Evolutionary conservation across 2,329 filamentous ascomycete species (phyloP).

Genomic region (Aureobasidium sp.): DNA sequence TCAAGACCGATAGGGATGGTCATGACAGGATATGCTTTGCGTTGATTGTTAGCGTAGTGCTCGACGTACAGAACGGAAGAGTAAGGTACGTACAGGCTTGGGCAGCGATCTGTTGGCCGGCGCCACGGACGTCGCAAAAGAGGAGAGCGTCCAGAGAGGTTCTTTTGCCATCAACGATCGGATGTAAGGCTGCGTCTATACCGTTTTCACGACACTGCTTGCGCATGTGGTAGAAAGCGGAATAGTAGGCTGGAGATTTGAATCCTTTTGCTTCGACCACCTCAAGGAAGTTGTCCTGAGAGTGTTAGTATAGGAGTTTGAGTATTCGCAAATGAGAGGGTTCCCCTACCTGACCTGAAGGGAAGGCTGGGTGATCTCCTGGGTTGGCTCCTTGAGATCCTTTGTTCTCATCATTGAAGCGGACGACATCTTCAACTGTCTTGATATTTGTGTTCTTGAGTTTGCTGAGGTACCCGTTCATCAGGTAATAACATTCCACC

Average conservation of each 20-base stretch:
- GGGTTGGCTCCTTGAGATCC: conserved; percentile 21
- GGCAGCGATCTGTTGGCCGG: conserved; percentile 27
- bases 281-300: conserved; percentile 19
- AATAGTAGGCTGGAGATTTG: conserved; percentile 21
- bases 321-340: background rate
- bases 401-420: conserved; percentile 19
- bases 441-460: conserved; percentile 19
- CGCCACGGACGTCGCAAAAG: conserved; percentile 24
- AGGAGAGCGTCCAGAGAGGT: conserved; percentile 23
- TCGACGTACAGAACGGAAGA: background rate
- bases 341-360: conserved; percentile 21
- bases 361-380: conserved; percentile 23
- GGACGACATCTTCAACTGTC: conserved; percentile 19
- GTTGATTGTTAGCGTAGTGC: background rate
- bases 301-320: background rate
- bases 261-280: conserved; percentile 17
- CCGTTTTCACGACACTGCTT: conserved; percentile 23
- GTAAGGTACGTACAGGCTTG: conserved; percentile 19
- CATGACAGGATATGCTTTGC: conserved; percentile 24
- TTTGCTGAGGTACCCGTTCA: conserved; percentile 20
- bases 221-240: conserved; percentile 23
- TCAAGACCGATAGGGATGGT: conserved; percentile 26
- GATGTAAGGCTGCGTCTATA: conserved; percentile 24
- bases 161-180: conserved; percentile 23
- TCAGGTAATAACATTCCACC: conserved; percentile 21